Conservation (phyloP, 208 protist genomes). For the Phytomonas francai region DNA sequence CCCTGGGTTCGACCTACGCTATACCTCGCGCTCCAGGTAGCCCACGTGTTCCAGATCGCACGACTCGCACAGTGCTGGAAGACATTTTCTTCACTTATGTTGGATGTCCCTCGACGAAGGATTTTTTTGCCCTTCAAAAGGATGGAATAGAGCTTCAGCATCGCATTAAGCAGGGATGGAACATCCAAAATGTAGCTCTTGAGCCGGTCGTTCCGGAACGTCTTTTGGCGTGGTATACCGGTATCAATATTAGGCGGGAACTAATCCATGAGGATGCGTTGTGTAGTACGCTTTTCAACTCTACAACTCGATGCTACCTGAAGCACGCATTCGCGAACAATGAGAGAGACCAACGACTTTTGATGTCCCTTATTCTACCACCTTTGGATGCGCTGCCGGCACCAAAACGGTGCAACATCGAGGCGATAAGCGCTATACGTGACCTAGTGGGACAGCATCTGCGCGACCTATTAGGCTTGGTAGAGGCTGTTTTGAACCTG, state of each 20-base stretch:
- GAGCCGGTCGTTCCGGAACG: constrained; percentile 28
- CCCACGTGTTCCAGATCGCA: constrained; percentile 12
- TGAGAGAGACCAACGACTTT: not conserved
- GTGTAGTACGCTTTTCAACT: not conserved
- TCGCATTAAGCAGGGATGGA: constrained; percentile 31
- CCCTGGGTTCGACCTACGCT: not conserved
- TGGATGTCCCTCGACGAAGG: constrained; percentile 27
- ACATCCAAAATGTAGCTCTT: constrained; percentile 36
- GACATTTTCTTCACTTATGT: constrained; percentile 61
- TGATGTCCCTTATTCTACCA: constrained; percentile 19
- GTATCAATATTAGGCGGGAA: not conserved
- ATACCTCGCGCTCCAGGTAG: not conserved
- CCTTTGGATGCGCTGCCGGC: constrained; percentile 30
- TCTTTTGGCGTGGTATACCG: not conserved
- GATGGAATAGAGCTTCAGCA: constrained; percentile 26
- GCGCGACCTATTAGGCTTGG: constrained; percentile 16
- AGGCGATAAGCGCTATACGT: constrained; percentile 28
- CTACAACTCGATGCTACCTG: not conserved
- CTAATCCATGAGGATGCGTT: not conserved
- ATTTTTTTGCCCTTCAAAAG: constrained; percentile 35
- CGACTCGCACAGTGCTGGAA: constrained; percentile 24
- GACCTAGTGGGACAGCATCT: constrained; percentile 14
- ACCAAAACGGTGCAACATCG: constrained; percentile 23
- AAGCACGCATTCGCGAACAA: constrained; percentile 3
- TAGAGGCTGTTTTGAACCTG: constrained; percentile 20